Evolutionary conservation across 2,329 filamentous ascomycete genomes (phyloP), one percentile per base, ranked within the genome.

Genomic region (Phialophora expanda): DNA sequence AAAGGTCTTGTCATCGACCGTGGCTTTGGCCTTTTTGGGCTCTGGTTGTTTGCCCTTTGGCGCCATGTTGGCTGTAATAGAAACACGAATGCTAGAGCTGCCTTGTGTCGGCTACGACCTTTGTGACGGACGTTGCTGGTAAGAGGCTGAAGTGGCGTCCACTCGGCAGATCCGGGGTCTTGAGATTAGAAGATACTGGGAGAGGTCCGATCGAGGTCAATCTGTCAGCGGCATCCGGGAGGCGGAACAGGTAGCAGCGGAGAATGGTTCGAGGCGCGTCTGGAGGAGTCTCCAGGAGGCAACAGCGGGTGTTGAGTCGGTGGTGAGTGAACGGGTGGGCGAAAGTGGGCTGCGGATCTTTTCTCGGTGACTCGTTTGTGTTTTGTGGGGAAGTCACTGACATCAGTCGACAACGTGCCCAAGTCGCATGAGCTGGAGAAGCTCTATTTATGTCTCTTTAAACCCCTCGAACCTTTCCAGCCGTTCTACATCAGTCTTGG

Each of bases 1-100:
- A 85, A 99, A 99, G 56, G 95, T 97, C 83, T 94, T 95, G 84
- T 99, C 95, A 69, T 95, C 92, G 70, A 93, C 91, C 53, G 78
- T 75, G 69, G 76, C 68, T 75, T 80, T 83, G 74, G 81, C 79
- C 76, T 83, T 81, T 75, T 82, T 83, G 51, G 78, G 75, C 75
- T 78, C 75, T 30, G 79, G 71, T 53, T 64, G 72, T 71, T 81
- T 82, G 71, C 81, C 82, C 60, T 71, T 71, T 65, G 81, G 81
- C 70, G 81, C 75, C 81, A 83, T 83, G 50, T 30, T 72, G 66
- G 38, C 38, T n/a, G 38, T 20, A n/a, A 20, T n/a, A 7, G 38
- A 0, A 7, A 8, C 38, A 44, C 38, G 17, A 8, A 44, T 44
- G 38, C 38, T 44, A n/a, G 38, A 44, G 38, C 17, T 44, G 17